Conservation (phyloP, 1,284 basidiomycete species). For the Tilletiopsis washingtonensis region DNA sequence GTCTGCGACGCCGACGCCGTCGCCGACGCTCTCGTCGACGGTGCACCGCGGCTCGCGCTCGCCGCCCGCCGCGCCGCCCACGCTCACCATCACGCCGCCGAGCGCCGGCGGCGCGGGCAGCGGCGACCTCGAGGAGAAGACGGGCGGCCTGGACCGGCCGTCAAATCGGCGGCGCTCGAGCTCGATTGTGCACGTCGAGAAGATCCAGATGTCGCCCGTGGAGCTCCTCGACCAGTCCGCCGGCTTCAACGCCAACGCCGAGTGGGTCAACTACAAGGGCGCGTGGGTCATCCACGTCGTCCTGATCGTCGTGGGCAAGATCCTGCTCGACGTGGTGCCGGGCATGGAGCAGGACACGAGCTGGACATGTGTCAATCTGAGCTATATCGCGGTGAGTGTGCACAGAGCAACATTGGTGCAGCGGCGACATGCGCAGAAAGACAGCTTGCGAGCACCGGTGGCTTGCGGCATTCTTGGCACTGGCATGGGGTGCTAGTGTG, state of each 20-base stretch:
- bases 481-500: no score
- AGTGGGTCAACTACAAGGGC: conserved; percentile 99
- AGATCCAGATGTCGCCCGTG: conserved; percentile 49
- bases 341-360: conserved; percentile 88
- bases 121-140: conserved; percentile 32
- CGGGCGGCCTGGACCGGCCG: conserved; percentile 17
- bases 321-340: conserved; percentile 86
- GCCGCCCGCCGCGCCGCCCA: neutral
- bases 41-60: neutral
- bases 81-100: neutral
- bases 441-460: no score
- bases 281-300: conserved; percentile 75
- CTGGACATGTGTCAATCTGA: conserved; percentile 89
- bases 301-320: conserved; percentile 80
- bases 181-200: conserved; percentile 48
- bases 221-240: conserved; percentile 49
- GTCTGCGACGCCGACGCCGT: neutral
- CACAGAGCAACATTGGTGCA: neutral
- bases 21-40: neutral
- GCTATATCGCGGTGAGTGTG: conserved; percentile 82
- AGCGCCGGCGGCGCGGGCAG: neutral
- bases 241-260: conserved; percentile 73
- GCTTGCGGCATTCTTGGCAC: no score
- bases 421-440: no score
- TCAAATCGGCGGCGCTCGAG: conserved; percentile 12